A percentile compares a stretch with the other conserved stretches of the same genome.
Evolutionary conservation across 225 moss, liverwort and hornwort genomes (phyloP).

Genomic region (Sphagnum tenellum): DNA sequence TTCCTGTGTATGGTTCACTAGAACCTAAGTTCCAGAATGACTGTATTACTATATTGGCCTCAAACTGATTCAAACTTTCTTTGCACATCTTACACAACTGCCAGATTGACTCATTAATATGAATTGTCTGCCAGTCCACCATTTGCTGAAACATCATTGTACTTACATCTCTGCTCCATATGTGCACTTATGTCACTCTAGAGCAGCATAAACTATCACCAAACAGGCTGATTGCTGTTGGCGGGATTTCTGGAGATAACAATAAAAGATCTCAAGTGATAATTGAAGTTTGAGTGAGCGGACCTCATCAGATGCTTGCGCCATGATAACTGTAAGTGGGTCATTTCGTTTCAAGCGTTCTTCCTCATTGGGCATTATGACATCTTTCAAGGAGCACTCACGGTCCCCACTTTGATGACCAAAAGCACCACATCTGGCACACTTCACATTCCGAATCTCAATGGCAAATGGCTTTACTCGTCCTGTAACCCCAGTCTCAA

Average conservation of each 20-base stretch:
- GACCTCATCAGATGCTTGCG: constrained; percentile 81
- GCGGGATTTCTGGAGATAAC: no score
- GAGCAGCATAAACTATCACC: no score
- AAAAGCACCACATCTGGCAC: constrained; percentile 91
- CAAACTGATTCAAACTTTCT: no score
- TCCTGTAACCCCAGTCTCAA: constrained; percentile 80
- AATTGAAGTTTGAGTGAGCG: neutral
- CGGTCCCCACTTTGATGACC: constrained; percentile 99
- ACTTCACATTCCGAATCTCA: constrained; percentile 95
- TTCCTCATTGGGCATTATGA: constrained; percentile 75
- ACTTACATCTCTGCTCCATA: no score
- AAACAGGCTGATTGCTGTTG: no score
- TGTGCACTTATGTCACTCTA: no score
- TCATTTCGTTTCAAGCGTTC: constrained; percentile 88
- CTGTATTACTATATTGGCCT: no score
- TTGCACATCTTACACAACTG: no score
- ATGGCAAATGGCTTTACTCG: constrained; percentile 95
- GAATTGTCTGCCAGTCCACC: no score
- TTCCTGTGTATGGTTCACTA: no score
- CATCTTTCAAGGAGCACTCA: constrained; percentile 88
- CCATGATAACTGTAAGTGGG: constrained; percentile 81
- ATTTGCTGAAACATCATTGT: no score
- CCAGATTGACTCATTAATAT: neutral
- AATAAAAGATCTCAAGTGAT: neutral
- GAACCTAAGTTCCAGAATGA: no score